These are phyloP conservation scores for Triangularia verruculosa DNA, from an alignment of 2,329 filamentous ascomycete species.

Conservation along the genomic window DNA sequence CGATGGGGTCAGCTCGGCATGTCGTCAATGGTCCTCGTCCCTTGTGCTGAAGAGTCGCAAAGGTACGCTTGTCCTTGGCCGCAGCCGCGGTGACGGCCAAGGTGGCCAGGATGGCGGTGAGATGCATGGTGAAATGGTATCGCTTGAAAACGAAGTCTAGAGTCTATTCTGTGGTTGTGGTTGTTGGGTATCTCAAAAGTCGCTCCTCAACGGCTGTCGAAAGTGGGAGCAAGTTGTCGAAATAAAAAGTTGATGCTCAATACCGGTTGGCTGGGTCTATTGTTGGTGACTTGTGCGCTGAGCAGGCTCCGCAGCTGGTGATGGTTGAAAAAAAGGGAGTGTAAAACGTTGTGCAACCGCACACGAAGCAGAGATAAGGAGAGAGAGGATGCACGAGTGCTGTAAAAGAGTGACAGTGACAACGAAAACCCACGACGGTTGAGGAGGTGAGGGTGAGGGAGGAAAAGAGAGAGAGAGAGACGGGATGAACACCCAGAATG, in stretches of 20 bases:
- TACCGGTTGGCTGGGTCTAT: slow-evolving; percentile 17
- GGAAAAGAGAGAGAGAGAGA: background rate
- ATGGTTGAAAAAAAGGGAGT: slow-evolving; percentile 23
- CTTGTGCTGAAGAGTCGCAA: slow-evolving; percentile 70
- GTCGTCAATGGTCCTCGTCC: slow-evolving; percentile 60
- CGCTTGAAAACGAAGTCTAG: background rate
- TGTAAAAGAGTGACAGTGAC: slow-evolving; percentile 25
- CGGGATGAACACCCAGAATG: slow-evolving; percentile 9
- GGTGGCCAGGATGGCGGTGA: slow-evolving; percentile 27
- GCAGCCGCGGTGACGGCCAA: slow-evolving; percentile 40
- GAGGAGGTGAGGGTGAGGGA: slow-evolving; percentile 19
- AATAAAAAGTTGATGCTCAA: slow-evolving; percentile 12
- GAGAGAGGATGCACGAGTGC: slow-evolving; percentile 21
- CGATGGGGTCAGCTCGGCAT: slow-evolving; percentile 65
- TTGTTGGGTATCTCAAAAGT: background rate
- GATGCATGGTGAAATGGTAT: slow-evolving; percentile 21
- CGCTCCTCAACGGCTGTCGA: slow-evolving; percentile 11
- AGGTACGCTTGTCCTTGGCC: slow-evolving; percentile 50
- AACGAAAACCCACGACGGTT: slow-evolving; percentile 24
- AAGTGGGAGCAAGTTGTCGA: background rate
- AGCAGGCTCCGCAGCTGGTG: slow-evolving; percentile 29
- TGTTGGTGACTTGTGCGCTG: slow-evolving; percentile 22
- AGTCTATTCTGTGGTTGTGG: background rate
- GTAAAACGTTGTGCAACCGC: slow-evolving; percentile 14
- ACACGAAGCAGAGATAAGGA: slow-evolving; percentile 21